Conservation (phyloP, 2,329 filamentous ascomycete genomes). For the Claviceps purpurea region DNA sequence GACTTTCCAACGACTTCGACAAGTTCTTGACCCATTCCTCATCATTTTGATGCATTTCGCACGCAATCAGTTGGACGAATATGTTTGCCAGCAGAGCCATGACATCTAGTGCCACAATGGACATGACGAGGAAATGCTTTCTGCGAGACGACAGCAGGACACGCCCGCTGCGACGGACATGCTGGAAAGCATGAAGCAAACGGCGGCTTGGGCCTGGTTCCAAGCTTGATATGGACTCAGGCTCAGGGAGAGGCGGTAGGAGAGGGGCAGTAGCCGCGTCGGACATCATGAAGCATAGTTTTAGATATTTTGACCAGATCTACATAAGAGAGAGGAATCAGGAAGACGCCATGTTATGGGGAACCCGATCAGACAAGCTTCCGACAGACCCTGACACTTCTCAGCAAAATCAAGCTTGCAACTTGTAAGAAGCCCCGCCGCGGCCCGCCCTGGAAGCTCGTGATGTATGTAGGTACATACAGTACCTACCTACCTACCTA, state of each 20-base stretch:
- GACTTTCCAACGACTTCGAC: constrained; percentile 29
- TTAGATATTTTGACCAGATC: no score
- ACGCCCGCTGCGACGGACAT: constrained; percentile 4
- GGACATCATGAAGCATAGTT: not conserved
- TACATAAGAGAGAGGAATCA: no score
- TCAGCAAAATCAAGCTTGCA: no score
- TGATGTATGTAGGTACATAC: no score
- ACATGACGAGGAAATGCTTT: constrained; percentile 33
- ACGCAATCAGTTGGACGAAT: constrained; percentile 34
- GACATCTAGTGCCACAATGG: constrained; percentile 32
- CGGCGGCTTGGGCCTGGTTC: constrained; percentile 2
- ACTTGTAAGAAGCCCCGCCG: no score
- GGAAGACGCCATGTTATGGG: no score
- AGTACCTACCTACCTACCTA: no score
- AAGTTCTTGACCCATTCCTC: constrained; percentile 28
- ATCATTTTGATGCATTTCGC: constrained; percentile 27
- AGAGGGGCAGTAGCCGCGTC: constrained; percentile 1
- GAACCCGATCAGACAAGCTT: not conserved
- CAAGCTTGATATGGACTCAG: not conserved
- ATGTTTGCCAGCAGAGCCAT: constrained; percentile 31
- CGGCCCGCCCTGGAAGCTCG: no score
- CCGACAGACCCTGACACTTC: no score
- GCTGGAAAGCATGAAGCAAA: constrained; percentile 1
- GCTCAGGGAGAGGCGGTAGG: not conserved
- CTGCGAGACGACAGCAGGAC: constrained; percentile 20